phyloP scores from a whole-genome alignment of 2,329 filamentous ascomycete species.

The Neobulgaria alba region DNA sequence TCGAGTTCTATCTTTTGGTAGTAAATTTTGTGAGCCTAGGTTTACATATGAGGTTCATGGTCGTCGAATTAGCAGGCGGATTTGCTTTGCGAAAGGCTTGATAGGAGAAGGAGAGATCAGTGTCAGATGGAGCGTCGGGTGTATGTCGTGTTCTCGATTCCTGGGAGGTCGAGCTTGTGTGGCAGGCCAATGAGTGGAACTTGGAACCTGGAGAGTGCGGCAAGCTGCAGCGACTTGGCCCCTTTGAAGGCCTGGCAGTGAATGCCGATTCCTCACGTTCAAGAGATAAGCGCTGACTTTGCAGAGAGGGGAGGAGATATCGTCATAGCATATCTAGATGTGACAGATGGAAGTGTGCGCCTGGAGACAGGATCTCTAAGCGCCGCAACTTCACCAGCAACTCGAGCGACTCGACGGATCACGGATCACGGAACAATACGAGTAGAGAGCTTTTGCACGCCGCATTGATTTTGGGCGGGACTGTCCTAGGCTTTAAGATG shows the following conservation, averaged over 20 bases:
- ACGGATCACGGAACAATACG: background rate
- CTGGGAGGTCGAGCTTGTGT: background rate
- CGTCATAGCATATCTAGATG: no score
- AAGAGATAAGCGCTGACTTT: conserved; percentile 15
- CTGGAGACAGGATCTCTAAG: background rate
- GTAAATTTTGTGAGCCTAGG: background rate
- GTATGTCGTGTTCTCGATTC: conserved; percentile 8
- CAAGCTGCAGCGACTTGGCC: conserved; percentile 12
- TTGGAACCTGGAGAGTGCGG: conserved; percentile 2
- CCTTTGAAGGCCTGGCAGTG: conserved; percentile 9
- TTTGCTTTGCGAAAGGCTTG: background rate
- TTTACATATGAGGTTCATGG: background rate
- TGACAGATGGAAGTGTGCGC: background rate
- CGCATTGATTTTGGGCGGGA: background rate
- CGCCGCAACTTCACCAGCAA: no score
- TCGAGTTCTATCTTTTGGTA: background rate
- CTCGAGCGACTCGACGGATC: background rate
- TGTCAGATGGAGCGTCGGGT: background rate
- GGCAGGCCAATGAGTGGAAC: conserved; percentile 7
- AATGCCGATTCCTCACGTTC: conserved; percentile 4
- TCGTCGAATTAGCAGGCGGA: no score
- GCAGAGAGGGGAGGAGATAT: no score
- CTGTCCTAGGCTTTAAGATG: no score
- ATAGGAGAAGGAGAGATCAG: background rate
- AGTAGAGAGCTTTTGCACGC: background rate